Evolutionary conservation across 2,329 filamentous ascomycete species (phyloP), one percentile per base, ranked within the genome.

Genomic region (Xylariales sp.): DNA sequence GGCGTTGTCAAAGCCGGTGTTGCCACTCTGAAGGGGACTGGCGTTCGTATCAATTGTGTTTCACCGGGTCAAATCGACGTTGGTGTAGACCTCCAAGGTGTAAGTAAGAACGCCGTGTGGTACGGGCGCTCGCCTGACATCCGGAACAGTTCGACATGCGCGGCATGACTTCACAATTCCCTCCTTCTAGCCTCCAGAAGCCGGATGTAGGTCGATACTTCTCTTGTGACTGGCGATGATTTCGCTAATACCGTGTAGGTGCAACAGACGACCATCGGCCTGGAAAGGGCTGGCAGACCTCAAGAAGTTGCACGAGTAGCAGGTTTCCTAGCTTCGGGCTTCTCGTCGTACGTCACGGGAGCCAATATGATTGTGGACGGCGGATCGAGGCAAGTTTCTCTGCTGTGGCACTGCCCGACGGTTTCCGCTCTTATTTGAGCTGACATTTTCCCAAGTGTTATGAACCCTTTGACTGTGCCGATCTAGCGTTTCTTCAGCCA

Each of bases 341-440:
- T 83, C 57, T 78, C 73, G 46, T 75, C 70, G 42, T 82, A 82
- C 58, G 68, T 82, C 31, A 82, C 74, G 1, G 79, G 79, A 2
- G 67, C 74, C 2, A 82, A 82, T 54, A 58, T 82, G 51, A 70
- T 80, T 11, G 77, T 82, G 11, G 78, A 82, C 61, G 79, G 77
- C 4, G 79, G 78, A 6, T 73, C 74, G 15, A 61, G 59, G 60
- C 63, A 44, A 57, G 59, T 53, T 27, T 7, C 9, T 22, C 25
- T n/a, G n/a, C n/a, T n/a, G n/a, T n/a, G n/a, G n/a, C n/a, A n/a
- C 16, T n/a, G 19, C 11, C 24, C 33, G 22, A 20, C 28, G 39
- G 15, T 40, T 33, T 25, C 24, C 20, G 27, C 8, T 27, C 24
- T 27, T n/a, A 35, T 15, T 32, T 32, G 7, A 10, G 15, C 8